Conservation (phyloP, 129 eudicot genomes). For the Flaveria robusta region DNA sequence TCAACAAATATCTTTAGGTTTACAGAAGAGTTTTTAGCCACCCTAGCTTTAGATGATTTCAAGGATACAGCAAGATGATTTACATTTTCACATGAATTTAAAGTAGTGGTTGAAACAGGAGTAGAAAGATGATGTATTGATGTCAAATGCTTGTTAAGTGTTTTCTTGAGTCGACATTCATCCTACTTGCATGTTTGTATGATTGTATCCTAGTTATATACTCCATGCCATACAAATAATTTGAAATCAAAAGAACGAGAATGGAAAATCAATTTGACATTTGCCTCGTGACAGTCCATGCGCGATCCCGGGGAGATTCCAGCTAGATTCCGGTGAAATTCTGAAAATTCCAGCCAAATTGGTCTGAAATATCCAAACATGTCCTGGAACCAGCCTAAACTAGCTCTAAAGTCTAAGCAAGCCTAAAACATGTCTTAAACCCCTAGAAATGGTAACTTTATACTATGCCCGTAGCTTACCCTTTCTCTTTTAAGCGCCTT, state of each 20-base stretch:
- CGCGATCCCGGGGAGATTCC: no score
- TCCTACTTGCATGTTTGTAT: slow-evolving; percentile 1
- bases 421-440: no score
- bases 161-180: not conserved
- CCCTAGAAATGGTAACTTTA: no score
- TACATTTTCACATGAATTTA: not conserved
- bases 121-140: not conserved
- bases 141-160: not conserved
- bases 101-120: not conserved
- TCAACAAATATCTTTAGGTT: not conserved
- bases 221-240: not conserved
- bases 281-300: not conserved
- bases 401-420: no score
- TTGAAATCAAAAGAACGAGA: not conserved
- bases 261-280: not conserved
- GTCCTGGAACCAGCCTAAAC: no score
- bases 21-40: not conserved
- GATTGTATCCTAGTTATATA: not conserved
- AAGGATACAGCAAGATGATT: not conserved
- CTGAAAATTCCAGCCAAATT: no score
- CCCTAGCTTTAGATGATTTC: not conserved
- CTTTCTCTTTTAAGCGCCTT: no score
- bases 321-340: no score
- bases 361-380: no score
- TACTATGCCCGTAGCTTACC: no score